phyloP scores from a whole-genome alignment of 225 moss, liverwort and hornwort genomes.

The Physcomitrium patens region DNA sequence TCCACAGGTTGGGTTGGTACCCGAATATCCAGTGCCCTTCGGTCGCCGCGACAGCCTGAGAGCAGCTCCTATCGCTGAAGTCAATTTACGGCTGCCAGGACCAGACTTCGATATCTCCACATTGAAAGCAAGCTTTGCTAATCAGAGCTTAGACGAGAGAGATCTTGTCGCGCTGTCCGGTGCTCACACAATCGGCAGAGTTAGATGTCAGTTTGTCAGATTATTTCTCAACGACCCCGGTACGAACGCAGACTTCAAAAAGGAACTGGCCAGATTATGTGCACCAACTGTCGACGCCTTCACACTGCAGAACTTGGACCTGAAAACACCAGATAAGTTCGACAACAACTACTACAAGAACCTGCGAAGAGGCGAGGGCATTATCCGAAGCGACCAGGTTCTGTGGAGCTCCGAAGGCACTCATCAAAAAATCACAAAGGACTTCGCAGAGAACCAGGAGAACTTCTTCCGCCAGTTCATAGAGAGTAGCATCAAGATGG shows the following conservation, averaged over 20 bases:
- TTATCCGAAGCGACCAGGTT: conserved; percentile 49
- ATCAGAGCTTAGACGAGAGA: conserved; percentile 20
- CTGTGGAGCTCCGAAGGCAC: conserved; percentile 37
- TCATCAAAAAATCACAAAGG: conserved; percentile 22
- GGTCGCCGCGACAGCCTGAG: conserved; percentile 41
- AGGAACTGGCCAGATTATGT: conserved; percentile 27
- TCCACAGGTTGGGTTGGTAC: conserved; percentile 26
- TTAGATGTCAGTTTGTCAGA: conserved; percentile 46
- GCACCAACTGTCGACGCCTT: neutral
- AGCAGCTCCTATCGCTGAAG: conserved; percentile 21
- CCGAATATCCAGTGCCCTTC: conserved; percentile 17
- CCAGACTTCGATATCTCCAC: neutral
- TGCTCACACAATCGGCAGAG: conserved; percentile 73
- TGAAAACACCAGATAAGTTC: conserved; percentile 36
- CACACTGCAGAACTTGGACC: conserved; percentile 36
- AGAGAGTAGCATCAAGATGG: conserved; percentile 46
- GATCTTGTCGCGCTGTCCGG: conserved; percentile 48
- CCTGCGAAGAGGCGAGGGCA: conserved; percentile 44
- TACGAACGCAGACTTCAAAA: conserved; percentile 12
- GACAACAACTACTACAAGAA: conserved; percentile 73
- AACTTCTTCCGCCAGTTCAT: conserved; percentile 48
- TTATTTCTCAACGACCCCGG: conserved; percentile 49
- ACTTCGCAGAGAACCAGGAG: conserved; percentile 21
- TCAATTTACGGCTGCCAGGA: conserved; percentile 13
- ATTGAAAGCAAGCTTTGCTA: neutral